phyloP scores from a whole-genome alignment of 2,329 filamentous ascomycete genomes.

The Parafenestella ontariensis region DNA sequence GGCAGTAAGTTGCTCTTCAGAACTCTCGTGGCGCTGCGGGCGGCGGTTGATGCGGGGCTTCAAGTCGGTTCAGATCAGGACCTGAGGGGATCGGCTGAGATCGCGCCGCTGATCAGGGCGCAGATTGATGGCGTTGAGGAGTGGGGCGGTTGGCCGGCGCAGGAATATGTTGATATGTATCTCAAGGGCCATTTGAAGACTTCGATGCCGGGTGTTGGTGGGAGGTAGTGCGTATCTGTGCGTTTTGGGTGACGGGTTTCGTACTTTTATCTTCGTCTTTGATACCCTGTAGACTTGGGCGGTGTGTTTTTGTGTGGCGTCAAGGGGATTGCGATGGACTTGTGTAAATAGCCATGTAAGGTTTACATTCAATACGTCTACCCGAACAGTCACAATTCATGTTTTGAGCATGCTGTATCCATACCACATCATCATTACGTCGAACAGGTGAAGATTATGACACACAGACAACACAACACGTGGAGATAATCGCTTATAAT shows the following conservation, averaged over 20 bases:
- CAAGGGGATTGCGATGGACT: no score
- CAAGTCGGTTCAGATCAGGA: conserved; percentile 21
- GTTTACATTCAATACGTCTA: no score
- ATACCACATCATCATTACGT: no score
- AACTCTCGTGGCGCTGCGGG: conserved; percentile 50
- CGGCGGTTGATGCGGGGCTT: conserved; percentile 45
- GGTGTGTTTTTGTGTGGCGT: no score
- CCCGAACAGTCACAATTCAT: no score
- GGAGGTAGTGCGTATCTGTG: conserved; percentile 9
- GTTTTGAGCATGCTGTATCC: no score
- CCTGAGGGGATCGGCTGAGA: conserved; percentile 35
- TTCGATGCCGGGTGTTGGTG: conserved; percentile 16
- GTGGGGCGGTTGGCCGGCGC: conserved; percentile 55
- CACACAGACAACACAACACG: no score
- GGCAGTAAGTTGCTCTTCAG: conserved; percentile 38
- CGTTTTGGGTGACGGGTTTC: neutral
- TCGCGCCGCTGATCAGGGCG: conserved; percentile 38
- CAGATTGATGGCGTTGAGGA: conserved; percentile 46
- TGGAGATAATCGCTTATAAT: no score
- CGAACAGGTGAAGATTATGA: no score
- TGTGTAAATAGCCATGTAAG: no score
- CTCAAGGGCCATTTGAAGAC: conserved; percentile 23
- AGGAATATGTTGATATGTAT: conserved; percentile 51
- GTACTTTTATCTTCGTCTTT: no score
- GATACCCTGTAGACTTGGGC: no score